Conservation (phyloP, 2,329 filamentous ascomycete genomes). For the Colletotrichum spaethianum region DNA sequence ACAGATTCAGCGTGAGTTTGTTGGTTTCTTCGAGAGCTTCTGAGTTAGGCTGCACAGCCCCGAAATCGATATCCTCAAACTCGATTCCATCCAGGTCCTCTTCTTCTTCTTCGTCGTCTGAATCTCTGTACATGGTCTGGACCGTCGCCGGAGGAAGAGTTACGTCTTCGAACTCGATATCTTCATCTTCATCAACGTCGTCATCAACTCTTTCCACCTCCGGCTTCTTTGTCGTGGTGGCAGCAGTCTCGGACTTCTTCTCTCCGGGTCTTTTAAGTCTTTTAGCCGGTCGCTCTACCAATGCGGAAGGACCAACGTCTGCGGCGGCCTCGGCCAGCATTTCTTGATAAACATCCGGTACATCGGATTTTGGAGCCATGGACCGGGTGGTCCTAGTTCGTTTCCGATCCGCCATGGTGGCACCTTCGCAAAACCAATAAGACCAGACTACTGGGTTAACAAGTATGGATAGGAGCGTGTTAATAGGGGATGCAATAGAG, state of each 20-base stretch:
- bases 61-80: constrained; percentile 66
- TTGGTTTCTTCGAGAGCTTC: constrained; percentile 47
- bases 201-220: constrained; percentile 44
- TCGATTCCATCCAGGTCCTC: constrained; percentile 59
- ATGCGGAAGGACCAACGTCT: constrained; percentile 43
- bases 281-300: constrained; percentile 57
- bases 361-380: constrained; percentile 37
- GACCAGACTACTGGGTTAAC: background rate
- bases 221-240: background rate
- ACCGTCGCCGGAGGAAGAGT: constrained; percentile 61
- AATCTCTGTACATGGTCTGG: constrained; percentile 66
- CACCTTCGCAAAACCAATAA: background rate
- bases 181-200: constrained; percentile 57
- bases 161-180: constrained; percentile 66
- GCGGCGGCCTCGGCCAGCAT: constrained; percentile 66
- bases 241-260: constrained; percentile 39
- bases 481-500: background rate
- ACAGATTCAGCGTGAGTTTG: constrained; percentile 67
- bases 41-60: constrained; percentile 45
- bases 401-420: constrained; percentile 46
- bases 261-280: constrained; percentile 54
- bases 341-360: constrained; percentile 61
- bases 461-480: background rate
- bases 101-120: constrained; percentile 60
- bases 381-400: constrained; percentile 46